Evolutionary conservation across 176 grass and related monocot genomes (phyloP), one percentile per base, ranked within the genome.

Genomic region (Melocanna baccifera): DNA sequence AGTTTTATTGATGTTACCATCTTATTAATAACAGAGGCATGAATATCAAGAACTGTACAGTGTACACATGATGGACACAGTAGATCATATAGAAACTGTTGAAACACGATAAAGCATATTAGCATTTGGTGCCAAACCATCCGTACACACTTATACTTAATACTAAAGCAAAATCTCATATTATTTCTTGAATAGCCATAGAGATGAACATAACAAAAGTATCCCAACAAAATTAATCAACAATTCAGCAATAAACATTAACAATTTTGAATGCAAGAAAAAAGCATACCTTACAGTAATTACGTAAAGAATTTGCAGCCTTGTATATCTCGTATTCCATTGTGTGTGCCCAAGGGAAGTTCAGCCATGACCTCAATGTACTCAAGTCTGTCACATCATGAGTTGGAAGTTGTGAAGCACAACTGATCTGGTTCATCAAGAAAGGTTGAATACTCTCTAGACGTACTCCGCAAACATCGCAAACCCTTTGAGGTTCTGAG

Each of bases 241-340:
- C 11, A 73, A 7, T 61, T 80, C 29, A 66, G 14, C 9, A 29
- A 42, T 23, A 23, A 50, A 58, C 20, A 77, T 36, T 36, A 83
- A 83, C 13, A 66, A 45, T 40, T 69, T 79, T 34, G 28, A 80
- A 25, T 30, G 69, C 23, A 32, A 85, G n/a, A 48, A 36, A 83
- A 43, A 41, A 39, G 1, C 23, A 40, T 85, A 93, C 91, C 87
- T 93, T 90, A 76, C 57, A 84, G 71, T 93, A 93, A 62, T 69
- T 66, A 81, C 71, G 75, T 74, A 93, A 71, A 39, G 81, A 71
- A 86, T 93, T 93, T 70, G 85, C 65, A 82, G 91, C 91, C 76
- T 93, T 93, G 70, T 93, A 93, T 65, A 93, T 93, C 76, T 93
- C 91, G 46, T 90, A 85, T 47, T 93, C 91, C 91, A 93, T 93